Conservation (phyloP, 1,284 basidiomycete species). For the Coniophora puteana region DNA sequence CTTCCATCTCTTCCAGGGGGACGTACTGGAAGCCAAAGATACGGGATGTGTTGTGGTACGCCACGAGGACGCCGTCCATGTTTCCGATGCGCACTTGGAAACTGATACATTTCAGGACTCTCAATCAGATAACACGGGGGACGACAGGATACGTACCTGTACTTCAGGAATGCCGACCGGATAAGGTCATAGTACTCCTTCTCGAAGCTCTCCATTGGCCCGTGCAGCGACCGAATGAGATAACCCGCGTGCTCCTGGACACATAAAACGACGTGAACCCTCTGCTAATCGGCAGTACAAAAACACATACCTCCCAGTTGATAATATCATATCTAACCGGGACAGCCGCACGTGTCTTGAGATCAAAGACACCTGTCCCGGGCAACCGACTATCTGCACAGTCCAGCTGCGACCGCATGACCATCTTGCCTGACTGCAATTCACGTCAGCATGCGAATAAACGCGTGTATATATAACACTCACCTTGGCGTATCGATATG, state of each 20-base stretch:
- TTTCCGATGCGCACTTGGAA: slow-evolving; percentile 95
- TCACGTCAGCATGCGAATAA: neutral
- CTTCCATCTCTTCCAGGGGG: slow-evolving; percentile 85
- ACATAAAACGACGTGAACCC: neutral
- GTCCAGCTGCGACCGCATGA: slow-evolving; percentile 96
- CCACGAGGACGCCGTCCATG: slow-evolving; percentile 96
- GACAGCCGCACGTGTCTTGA: slow-evolving; percentile 90
- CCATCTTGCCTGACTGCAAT: slow-evolving; percentile 63
- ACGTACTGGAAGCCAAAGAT: slow-evolving; percentile 97
- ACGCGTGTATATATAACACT: slow-evolving; percentile 10
- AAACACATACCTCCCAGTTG: slow-evolving; percentile 68
- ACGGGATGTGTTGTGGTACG: slow-evolving; percentile 89
- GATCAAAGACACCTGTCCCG: slow-evolving; percentile 90
- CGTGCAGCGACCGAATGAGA: slow-evolving; percentile 60
- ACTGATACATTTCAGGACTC: slow-evolving; percentile 32
- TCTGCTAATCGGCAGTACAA: neutral
- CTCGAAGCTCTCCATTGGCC: slow-evolving; percentile 76
- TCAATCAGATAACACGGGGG: neutral
- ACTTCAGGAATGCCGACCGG: slow-evolving; percentile 93
- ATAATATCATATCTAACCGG: slow-evolving; percentile 84
- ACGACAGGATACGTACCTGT: slow-evolving; percentile 51
- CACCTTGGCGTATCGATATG: slow-evolving; percentile 83
- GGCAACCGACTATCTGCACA: slow-evolving; percentile 81
- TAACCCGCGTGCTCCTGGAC: slow-evolving; percentile 73
- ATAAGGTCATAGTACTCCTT: slow-evolving; percentile 91